Base-by-base conservation (phyloP, 2,329 filamentous ascomycete species). In the Zymoseptoria passerinii region DNA sequence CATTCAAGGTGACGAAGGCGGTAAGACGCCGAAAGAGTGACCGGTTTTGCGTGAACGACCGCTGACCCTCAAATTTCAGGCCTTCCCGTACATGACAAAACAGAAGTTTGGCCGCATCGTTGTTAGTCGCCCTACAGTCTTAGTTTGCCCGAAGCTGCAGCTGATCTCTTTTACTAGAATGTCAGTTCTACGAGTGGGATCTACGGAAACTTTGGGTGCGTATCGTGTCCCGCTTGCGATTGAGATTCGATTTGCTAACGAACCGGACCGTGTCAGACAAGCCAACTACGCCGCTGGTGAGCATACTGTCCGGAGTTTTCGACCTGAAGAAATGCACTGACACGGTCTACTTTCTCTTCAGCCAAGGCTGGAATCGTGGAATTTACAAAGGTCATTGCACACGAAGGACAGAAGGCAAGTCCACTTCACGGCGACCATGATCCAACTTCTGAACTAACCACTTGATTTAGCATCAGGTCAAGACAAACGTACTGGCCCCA, bases 141-240 rank as follows among this genome's bases (percentile, higher is more conserved):
- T n/a, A n/a, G n/a, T n/a, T n/a, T n/a, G n/a, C n/a, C n/a, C n/a
- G n/a, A n/a, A n/a, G n/a, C n/a, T n/a, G n/a, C n/a, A n/a, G 35
- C 35, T 40, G 10, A 40, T 40, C 35, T 40, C 9, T 35, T 9
- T 3, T 10, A 10, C 35, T 40, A 40, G 71, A 97, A 97, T 81
- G 97, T 92, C 51, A 92, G 92, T 29, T 95, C 90, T 28, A 96
- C 92, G 50, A 94, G 88, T 67, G 92, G 94, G 75, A 95, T 97
- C 74, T 97, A 97, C 72, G 94, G 92, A 68, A 97, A 96, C 81
- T 97, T 97, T 73, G 92, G 92, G 63, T 92, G 97, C 77, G 89
- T 44, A 8, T 29, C 6, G 2, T 8, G 28, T 8, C 28, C 28
- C 3, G 6, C 28, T 8, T 8, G 3, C 91, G 91, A 92, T 75